Base-by-base conservation (phyloP, 495 filamentous ascomycete species). In the Filosporella fistucella region DNA sequence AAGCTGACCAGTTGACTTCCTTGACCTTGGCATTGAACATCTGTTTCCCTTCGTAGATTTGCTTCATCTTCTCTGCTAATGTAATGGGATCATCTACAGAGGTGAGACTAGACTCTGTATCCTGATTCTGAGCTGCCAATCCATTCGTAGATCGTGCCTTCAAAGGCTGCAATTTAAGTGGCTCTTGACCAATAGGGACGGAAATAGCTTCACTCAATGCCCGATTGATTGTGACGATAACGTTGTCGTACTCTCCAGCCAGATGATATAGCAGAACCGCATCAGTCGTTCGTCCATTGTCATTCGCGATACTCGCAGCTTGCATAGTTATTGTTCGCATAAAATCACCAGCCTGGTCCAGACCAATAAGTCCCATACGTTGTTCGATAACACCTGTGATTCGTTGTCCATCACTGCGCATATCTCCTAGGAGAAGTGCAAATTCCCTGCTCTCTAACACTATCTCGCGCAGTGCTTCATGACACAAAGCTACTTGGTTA, bases 371-470 rank as follows among this genome's bases (percentile, higher is more conserved):
- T 50, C 76, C 75, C 42, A 91, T 79, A n/a, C 90, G 87, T 58
- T 91, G 80, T 67, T 96, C 91, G 55, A 99, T 88, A 10, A 85
- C 77, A 36, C 93, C 93, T 54, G 79, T 81, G 55, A 94, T 85
- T 43, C 89, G 81, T 23, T 74, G 78, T 14, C 93, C 93, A 56
- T 96, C 87, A 7, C 76, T 72, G 47, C 78, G 78, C 49, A 99
- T 86, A 59, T 99, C 94, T 28, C 94, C 93, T 41, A 99, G 83
- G 17, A 99, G 74, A 52, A 86, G 85, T 51, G 91, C 89, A 61
- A 95, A 97, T 61, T 97, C 93, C 45, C 91, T 76, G 10, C 87
- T 95, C 67, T 97, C 93, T 16, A 99, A 74, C 29, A 95, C 87
- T 43, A 96, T 86, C 61, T 97, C 93, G n/a, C 89, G 85, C 46